phyloP scores from a whole-genome alignment of 2,329 filamentous ascomycete genomes.

The Endocalyx cinctus region DNA sequence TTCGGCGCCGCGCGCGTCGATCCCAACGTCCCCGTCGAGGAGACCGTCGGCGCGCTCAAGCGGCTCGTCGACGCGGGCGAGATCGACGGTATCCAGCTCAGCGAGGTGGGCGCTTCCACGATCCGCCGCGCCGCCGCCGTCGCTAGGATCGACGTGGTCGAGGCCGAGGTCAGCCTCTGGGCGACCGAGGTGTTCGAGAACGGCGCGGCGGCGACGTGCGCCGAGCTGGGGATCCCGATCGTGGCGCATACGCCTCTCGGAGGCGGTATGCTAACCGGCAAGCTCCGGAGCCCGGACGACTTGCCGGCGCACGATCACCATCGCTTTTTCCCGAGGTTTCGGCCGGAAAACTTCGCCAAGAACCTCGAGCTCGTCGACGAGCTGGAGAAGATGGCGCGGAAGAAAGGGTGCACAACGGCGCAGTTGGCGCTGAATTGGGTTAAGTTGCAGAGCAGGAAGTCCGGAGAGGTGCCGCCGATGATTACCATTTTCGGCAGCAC shows the following conservation, averaged over 20 bases:
- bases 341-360: conserved; percentile 45
- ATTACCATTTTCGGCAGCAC: conserved; percentile 33
- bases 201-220: conserved; percentile 34
- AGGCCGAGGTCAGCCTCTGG: conserved; percentile 41
- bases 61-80: conserved; percentile 31
- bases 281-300: conserved; percentile 42
- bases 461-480: conserved; percentile 34
- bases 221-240: conserved; percentile 53
- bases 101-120: conserved; percentile 36
- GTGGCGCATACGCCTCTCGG: conserved; percentile 54
- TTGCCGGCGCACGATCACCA: conserved; percentile 39
- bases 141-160: conserved; percentile 36
- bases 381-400: conserved; percentile 41
- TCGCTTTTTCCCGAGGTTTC: conserved; percentile 45
- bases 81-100: conserved; percentile 38
- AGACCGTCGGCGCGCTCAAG: conserved; percentile 21
- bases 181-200: conserved; percentile 36
- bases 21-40: conserved; percentile 40
- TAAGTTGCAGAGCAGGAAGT: conserved; percentile 30
- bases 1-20: conserved; percentile 44
- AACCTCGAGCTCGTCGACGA: conserved; percentile 48
- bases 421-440: conserved; percentile 55
- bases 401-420: conserved; percentile 42
- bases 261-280: conserved; percentile 41
- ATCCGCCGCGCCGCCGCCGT: conserved; percentile 34